A percentile compares a stretch with the other conserved stretches of the same genome.
Evolutionary conservation across 2,329 filamentous ascomycete genomes (phyloP).

Genomic region (Clonostachys sp.): DNA sequence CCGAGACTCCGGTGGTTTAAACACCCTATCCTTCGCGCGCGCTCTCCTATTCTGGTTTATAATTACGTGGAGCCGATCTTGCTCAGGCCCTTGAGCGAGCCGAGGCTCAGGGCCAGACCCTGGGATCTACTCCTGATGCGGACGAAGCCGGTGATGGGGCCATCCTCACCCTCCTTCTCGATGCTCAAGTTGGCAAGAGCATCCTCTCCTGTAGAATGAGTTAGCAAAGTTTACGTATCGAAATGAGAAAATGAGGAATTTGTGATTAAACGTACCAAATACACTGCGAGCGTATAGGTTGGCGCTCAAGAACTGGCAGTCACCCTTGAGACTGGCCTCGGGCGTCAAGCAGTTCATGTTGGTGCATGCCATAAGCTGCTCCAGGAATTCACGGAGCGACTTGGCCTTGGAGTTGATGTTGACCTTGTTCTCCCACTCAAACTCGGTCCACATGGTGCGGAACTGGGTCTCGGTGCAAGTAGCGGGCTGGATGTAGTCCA

Average conservation of each 20-base stretch:
- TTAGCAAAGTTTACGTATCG: constrained; percentile 11
- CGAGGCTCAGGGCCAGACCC: constrained; percentile 87
- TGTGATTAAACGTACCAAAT: constrained; percentile 71
- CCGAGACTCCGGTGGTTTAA: too few species aligned
- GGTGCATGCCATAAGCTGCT: constrained; percentile 92
- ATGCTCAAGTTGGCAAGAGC: constrained; percentile 96
- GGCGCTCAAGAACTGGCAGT: constrained; percentile 96
- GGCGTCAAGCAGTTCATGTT: constrained; percentile 99
- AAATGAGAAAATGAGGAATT: constrained; percentile 4
- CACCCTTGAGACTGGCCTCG: constrained; percentile 92
- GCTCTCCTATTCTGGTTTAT: not conserved
- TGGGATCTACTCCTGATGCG: constrained; percentile 96
- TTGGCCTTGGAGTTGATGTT: constrained; percentile 99
- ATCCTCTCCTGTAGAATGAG: constrained; percentile 74
- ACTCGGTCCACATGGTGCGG: constrained; percentile 99
- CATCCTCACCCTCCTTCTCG: constrained; percentile 93
- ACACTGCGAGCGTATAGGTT: constrained; percentile 96
- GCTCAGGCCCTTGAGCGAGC: constrained; percentile 90
- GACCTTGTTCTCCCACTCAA: constrained; percentile 99
- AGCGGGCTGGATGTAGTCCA: constrained; percentile 99
- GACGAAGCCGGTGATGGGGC: constrained; percentile 94
- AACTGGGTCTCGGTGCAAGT: constrained; percentile 97
- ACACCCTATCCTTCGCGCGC: too few species aligned
- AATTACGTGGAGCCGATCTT: constrained; percentile 53
- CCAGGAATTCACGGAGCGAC: constrained; percentile 84